Base-by-base conservation (phyloP, 164 flowering plant species). In the Vitis cinerea region DNA sequence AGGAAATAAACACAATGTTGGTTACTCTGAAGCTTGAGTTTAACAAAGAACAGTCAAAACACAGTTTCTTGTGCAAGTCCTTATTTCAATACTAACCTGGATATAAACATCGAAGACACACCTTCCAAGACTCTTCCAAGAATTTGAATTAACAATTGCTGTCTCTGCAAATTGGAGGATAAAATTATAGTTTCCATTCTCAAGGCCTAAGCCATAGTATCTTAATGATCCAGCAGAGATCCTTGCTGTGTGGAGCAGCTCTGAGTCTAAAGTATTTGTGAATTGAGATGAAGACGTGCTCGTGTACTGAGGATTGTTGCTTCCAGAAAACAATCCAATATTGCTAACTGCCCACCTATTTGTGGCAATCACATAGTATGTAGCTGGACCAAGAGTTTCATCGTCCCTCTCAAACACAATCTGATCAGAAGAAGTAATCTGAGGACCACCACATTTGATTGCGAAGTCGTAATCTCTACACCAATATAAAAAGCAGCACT, bases 141-240 rank as follows among this genome's bases (percentile, higher is more conserved):
- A 70, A 3, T 10, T 71, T 23, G 86, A 1, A 59, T 74, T 59
- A 16, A 12, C 30, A 54, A 83, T 71, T 17, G 58, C 72, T 55
- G 58, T 74, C 75, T 94, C 98, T 1, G 94, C 87, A 78, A 94
- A 94, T 69, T 83, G 87, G 57, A 94, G 80, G 49, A 15, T 81
- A 15, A 95, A 82, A 47, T 72, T 90, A 82, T 95, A 93, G 68
- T 79, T 79, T 9, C 98, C 99, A 72, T 94, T 93, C 74, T 93
- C 79, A 62, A 92, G 94, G 50, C 99, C 98, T 30, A 95, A 72
- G 10, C 97, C 97, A 77, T 88, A 91, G 77, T 91, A 93, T 74
- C 97, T 80, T 23, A 93, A 77, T 10, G 97, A 91, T 44, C 90
- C 88, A 63, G 94, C 86, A 31, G 97, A 95, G 49, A 90, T 3